Evolutionary conservation across 305 asterid species (phyloP), one percentile per base, ranked within the genome.

Genomic region (Galium porrigens): DNA sequence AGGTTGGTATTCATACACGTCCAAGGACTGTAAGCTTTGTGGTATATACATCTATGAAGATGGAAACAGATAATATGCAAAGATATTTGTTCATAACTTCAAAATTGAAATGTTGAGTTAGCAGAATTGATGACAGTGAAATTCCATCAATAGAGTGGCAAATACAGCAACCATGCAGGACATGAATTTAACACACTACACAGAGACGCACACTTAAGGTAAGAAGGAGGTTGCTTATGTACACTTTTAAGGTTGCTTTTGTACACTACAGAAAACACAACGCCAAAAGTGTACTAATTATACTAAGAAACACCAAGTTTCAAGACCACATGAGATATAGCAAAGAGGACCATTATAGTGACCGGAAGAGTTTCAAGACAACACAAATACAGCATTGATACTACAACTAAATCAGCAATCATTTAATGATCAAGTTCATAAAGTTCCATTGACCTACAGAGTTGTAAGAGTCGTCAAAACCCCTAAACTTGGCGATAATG

Each of bases 401-500:
- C 52, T 44, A 44, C 52, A 17, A 44, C 20, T 44, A n/a, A 29
- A 61, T 64, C 70, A 65, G 72, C 29, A 54, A 56, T 32, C 51
- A 70, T 61, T 67, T 58, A 66, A 64, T 42, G 64, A 73, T 65
- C 18, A 63, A 70, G 48, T 66, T 39, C 55, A 69, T 42, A 34
- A 68, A 68, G 65, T 60, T 75, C 54, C 55, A 52, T 30, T 70
- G 61, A 80, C 90, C 5, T 84, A 92, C 99, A 92, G 88, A 44
- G 96, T 83, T 4, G 72, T 74, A 57, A 92, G 84, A 72, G 73
- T 61, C 76, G 74, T 73, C 77, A 92, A 65, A 73, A 72, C 79
- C 77, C 85, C 95, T 25, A 89, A 73, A 77, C 72, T 73, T 17
- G 99, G 89, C 18, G 95, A 79, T 68, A 92, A 71, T 27, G 85